Evolutionary conservation across 768 basidiomycete species (phyloP).

Genomic region (Tulasnella sp.): DNA sequence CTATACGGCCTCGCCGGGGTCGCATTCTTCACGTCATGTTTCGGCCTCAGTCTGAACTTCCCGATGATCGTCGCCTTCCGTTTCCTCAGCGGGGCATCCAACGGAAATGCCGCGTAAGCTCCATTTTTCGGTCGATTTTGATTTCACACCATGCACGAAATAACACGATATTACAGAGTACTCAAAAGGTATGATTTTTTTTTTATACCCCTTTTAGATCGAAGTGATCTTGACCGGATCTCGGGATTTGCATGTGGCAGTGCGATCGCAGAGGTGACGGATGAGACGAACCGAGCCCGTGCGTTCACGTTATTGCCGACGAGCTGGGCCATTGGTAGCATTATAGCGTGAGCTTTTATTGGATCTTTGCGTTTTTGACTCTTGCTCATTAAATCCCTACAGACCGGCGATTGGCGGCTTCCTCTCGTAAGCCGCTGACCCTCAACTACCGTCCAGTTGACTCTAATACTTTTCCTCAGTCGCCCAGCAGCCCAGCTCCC

Average conservation of each 20-base stretch:
- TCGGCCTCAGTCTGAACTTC: conserved; percentile 16
- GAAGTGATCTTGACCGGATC: too few relatives aligned
- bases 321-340: conserved; percentile 17
- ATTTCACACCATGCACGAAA: neutral
- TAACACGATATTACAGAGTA: conserved; percentile 9
- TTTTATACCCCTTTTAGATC: too few relatives aligned
- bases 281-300: conserved; percentile 20
- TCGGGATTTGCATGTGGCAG: too few relatives aligned
- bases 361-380: neutral
- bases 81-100: conserved; percentile 11
- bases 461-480: neutral
- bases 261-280: conserved; percentile 18
- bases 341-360: conserved; percentile 13
- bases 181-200: conserved; percentile 14
- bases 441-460: neutral
- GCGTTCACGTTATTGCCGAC: conserved; percentile 20
- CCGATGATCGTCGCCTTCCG: conserved; percentile 15
- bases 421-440: conserved; percentile 2
- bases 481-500: neutral
- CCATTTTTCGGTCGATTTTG: neutral
- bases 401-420: conserved; percentile 20
- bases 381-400: neutral
- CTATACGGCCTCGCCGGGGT: conserved; percentile 19
- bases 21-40: conserved; percentile 21
- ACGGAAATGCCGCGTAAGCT: conserved; percentile 19